Evolutionary conservation across 352 stramenopile species (phyloP), one percentile per base, ranked within the genome.

Genomic region (Hyaloperonospora brassicae): DNA sequence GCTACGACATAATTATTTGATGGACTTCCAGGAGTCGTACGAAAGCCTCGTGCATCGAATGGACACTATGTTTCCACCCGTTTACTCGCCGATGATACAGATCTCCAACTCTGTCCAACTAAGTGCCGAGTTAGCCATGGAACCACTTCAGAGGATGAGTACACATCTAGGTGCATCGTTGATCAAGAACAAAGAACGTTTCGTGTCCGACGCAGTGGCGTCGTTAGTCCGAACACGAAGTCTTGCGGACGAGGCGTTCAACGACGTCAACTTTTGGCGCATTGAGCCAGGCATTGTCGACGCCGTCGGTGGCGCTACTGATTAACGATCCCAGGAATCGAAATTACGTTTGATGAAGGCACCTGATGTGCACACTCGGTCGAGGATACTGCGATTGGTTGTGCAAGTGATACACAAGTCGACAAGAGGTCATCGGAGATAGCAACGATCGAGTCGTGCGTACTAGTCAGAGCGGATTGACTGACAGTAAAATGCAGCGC

Each of bases 201-300:
- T 84, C 22, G 62, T 83, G 8, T 78, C 70, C 2, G 77, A 87
- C 34, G 62, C 77, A 0, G 65, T 85, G 41, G 75, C 69, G 1
- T 78, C 64, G 0, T 70, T 77, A 44, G 70, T 71, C 5, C 68
- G 67, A 11, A 70, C 76, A 39, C 70, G 76, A 24, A 83, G 62
- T 44, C 66, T 89, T 59, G 67, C 62, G 9, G 83, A 93, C 50
- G 83, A 93, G 51, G 81, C 80, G 21, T 93, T 86, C 68, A 93
- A 93, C 57, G 83, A 93, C 52, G 61, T 89, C 25, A 93, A 93
- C 57, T 93, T 89, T 41, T 93, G 83, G 83, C 66, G 76, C 40
- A 84, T 93, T 44, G 61, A 76, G 22, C 82, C 82, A 17, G 72
- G 73, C 17, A 46, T 59, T 10, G 25, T 67, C 49, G 67, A 69